Conservation (phyloP, 2,329 filamentous ascomycete genomes). For the Zopfia rhizophila region DNA sequence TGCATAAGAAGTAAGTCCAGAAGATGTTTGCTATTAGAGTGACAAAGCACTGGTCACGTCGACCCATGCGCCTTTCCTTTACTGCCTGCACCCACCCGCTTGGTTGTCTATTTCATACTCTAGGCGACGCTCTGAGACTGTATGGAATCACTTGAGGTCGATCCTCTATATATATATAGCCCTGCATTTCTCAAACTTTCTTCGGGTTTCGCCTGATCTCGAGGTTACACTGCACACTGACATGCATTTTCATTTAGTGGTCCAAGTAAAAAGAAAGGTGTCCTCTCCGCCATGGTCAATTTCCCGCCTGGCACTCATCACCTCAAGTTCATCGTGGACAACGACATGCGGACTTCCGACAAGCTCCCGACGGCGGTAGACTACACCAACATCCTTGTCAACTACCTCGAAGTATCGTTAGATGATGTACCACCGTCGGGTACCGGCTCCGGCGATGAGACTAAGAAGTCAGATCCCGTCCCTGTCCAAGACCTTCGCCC, state of each 20-base stretch:
- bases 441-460: conserved; percentile 28
- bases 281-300: conserved; percentile 80
- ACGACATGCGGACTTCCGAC: conserved; percentile 88
- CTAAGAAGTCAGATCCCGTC: conserved; percentile 31
- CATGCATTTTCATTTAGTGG: conserved; percentile 42
- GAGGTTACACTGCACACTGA: conserved; percentile 47
- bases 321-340: conserved; percentile 94
- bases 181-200: conserved; percentile 25
- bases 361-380: conserved; percentile 94
- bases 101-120: conserved; percentile 7
- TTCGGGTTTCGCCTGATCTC: conserved; percentile 24
- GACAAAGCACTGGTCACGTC: conserved; percentile 19
- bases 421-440: conserved; percentile 67
- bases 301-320: conserved; percentile 95
- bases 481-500: conserved; percentile 41
- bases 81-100: conserved; percentile 7
- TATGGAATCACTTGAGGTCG: conserved; percentile 26
- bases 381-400: conserved; percentile 97
- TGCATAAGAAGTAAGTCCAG: conserved; percentile 81
- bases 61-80: conserved; percentile 8
- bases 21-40: conserved; percentile 19
- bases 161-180: conserved; percentile 5
- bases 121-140: conserved; percentile 32
- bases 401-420: conserved; percentile 93
- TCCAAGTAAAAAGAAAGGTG: conserved; percentile 60